Conservation (phyloP, 768 basidiomycete species). For the Lactarius hatsudake region DNA sequence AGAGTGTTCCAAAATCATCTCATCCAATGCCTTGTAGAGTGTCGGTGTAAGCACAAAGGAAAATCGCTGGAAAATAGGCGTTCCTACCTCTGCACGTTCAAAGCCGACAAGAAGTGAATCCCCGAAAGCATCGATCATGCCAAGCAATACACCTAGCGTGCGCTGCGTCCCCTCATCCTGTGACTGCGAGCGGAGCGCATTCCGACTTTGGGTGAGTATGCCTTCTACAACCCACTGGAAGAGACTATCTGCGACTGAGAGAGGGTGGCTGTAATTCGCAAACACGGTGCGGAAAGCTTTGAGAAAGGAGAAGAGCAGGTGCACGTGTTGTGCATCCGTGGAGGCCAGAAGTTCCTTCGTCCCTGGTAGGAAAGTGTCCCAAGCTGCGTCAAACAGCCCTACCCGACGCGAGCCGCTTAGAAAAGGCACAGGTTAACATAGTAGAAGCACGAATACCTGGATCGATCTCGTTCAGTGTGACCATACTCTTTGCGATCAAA, state of each 20-base stretch:
- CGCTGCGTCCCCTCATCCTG: constrained; percentile 27
- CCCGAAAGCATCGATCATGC: constrained; percentile 52
- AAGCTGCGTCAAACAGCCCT: constrained; percentile 52
- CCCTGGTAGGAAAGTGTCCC: constrained; percentile 40
- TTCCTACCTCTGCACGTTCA: constrained; percentile 44
- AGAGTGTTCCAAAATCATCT: constrained; percentile 40
- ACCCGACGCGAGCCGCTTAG: neutral
- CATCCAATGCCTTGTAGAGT: constrained; percentile 46
- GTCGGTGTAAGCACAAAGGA: neutral
- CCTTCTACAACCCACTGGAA: constrained; percentile 37
- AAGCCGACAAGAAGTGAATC: constrained; percentile 46
- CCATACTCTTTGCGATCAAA: constrained; percentile 44
- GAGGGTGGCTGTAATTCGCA: constrained; percentile 33
- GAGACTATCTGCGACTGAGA: constrained; percentile 33
- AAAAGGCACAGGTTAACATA: neutral
- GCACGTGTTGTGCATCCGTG: constrained; percentile 26
- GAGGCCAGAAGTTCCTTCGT: constrained; percentile 29
- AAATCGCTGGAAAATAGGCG: neutral
- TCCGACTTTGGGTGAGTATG: constrained; percentile 37
- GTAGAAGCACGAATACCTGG: constrained; percentile 30
- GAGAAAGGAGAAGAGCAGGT: constrained; percentile 46
- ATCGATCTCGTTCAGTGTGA: constrained; percentile 30
- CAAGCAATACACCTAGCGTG: constrained; percentile 36
- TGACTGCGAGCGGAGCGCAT: constrained; percentile 28
- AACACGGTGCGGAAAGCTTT: constrained; percentile 45